These are phyloP conservation scores for Abrus precatorius DNA, from an alignment of 306 rosid species.

Conservation along the genomic window DNA sequence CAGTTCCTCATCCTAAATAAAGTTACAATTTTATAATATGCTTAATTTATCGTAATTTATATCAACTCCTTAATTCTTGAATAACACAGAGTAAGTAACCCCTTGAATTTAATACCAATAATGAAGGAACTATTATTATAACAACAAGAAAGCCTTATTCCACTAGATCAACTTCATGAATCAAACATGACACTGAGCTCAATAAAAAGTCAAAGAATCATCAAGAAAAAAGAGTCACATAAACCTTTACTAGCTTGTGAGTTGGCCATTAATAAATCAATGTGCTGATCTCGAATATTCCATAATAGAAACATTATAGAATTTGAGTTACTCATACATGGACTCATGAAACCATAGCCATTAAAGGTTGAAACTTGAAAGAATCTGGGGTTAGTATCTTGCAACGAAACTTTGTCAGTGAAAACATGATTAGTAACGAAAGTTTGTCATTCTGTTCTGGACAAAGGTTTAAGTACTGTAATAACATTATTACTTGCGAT, in stretches of 20 bases:
- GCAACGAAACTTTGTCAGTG: slow-evolving; percentile 8
- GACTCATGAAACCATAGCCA: neutral
- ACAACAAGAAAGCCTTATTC: too few relatives aligned
- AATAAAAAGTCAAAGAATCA: neutral
- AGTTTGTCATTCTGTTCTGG: slow-evolving; percentile 4
- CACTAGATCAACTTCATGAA: too few relatives aligned
- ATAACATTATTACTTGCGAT: neutral
- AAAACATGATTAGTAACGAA: slow-evolving; percentile 1
- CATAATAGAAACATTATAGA: neutral
- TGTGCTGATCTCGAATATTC: slow-evolving; percentile 12
- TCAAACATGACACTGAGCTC: too few relatives aligned
- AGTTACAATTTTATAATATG: slow-evolving; percentile 36
- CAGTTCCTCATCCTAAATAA: slow-evolving; percentile 48
- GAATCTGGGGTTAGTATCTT: neutral
- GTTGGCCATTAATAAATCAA: slow-evolving; percentile 13
- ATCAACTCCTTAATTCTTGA: slow-evolving; percentile 24
- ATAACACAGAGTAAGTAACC: neutral
- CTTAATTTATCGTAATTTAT: slow-evolving; percentile 17
- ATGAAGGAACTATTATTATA: neutral
- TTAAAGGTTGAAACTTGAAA: slow-evolving; percentile 11
- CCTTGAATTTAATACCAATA: neutral
- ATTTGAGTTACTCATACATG: neutral
- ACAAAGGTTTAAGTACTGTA: neutral
- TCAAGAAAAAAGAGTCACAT: neutral
- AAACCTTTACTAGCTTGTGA: neutral